Base-by-base conservation (phyloP, 1,139 yeast species). In the Torulaspora globosa region DNA sequence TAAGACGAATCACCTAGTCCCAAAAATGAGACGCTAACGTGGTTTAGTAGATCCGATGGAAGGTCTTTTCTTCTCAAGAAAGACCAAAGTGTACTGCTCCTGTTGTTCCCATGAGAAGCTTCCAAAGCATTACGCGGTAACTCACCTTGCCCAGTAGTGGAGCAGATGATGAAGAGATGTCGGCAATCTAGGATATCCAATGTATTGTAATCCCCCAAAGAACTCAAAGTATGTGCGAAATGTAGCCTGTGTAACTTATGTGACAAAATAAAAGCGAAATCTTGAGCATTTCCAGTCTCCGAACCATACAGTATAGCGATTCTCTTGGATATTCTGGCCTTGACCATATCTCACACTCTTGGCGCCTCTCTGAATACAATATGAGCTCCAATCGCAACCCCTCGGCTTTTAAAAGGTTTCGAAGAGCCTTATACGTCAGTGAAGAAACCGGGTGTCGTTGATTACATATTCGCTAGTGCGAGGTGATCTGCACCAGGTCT, bases 1-100 rank as follows among this genome's bases (percentile, higher is more conserved):
- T 92, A 92, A 1, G 95, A 84, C 0, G 96, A 83, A 63, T 92
- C 97, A n/a, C 99, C 99, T 2, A 94, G 69, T 0, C 98, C 99
- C 62, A 92, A 82, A 2, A 89, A 75, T 3, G 92, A 78, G 53
- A 89, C 73, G 26, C 71, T 64, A 11, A 87, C 59, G 59, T 83
- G 87, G 49, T 75, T 74, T 35, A 90, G 69, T 37, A 88, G 69
- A 58, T 80, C 80, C 2, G 54, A 45, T 0, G 95, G 92, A 7
- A 92, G 74, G 54, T 79, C 82, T 60, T 75, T 79, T 59, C 78
- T 78, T 50, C 88, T 75, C 52, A 92, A 65, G 50, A 84, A 80
- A 54, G 75, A 74, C 95, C 96, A 85, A 52, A 90, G 78, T 2
- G 62, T 57, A 47, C 73, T 74, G 52, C 74, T 71, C 3, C 45